These are phyloP conservation scores for Calycina marina DNA, from an alignment of 2,329 filamentous ascomycete genomes.

Conservation along the genomic window DNA sequence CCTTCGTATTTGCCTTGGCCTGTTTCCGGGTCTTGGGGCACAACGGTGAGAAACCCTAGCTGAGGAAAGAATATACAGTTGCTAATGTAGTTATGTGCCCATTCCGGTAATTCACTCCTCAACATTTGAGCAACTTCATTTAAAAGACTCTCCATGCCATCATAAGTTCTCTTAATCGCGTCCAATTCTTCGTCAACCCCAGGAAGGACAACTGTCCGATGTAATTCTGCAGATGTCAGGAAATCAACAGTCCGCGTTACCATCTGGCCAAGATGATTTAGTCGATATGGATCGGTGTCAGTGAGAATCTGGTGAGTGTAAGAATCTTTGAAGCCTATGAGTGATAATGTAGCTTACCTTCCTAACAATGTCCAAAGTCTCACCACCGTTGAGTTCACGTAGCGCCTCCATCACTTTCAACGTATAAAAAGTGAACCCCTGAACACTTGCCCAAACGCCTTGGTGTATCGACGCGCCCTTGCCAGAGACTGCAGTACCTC, in stretches of 20 bases:
- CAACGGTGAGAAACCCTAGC: constrained; percentile 74
- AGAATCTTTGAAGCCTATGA: too few relatives aligned
- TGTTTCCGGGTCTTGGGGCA: constrained; percentile 44
- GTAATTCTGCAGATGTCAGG: constrained; percentile 50
- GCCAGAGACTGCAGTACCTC: constrained; percentile 40
- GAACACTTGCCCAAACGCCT: constrained; percentile 60
- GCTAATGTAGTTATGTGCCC: constrained; percentile 35
- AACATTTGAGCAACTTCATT: constrained; percentile 52
- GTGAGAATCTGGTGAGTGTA: constrained; percentile 34
- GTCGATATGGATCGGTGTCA: constrained; percentile 39
- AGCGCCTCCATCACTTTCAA: constrained; percentile 55
- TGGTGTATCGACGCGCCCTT: constrained; percentile 34
- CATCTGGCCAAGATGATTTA: constrained; percentile 53
- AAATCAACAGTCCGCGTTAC: constrained; percentile 72
- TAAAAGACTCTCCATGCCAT: constrained; percentile 62
- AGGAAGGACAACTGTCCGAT: constrained; percentile 55
- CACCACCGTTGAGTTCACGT: constrained; percentile 37
- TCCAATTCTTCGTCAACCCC: constrained; percentile 67
- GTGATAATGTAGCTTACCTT: too few relatives aligned
- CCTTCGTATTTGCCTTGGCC: constrained; percentile 50
- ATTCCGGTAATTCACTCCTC: constrained; percentile 44
- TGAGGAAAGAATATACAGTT: constrained; percentile 88
- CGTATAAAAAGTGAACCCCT: constrained; percentile 54
- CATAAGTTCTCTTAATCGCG: constrained; percentile 59
- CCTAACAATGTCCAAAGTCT: constrained; percentile 34